phyloP scores from a whole-genome alignment of 2,329 filamentous ascomycete species.

The Fusarium pseudocircinatum region DNA sequence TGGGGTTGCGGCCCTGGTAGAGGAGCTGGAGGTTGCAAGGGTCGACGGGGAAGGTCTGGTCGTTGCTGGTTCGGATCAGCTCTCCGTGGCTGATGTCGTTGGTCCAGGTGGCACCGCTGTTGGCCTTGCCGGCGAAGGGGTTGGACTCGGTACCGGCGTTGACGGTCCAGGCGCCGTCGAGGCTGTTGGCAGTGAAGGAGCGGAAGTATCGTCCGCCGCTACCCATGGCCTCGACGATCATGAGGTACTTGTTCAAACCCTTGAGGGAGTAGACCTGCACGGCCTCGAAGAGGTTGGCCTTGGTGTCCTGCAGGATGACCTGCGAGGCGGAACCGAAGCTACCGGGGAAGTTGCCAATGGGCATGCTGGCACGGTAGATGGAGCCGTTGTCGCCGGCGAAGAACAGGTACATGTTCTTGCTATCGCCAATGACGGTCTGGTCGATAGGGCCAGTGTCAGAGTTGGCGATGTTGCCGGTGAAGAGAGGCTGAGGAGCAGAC shows the following conservation, averaged over 20 bases:
- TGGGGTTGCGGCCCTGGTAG: slow-evolving; percentile 65
- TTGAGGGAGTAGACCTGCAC: slow-evolving; percentile 71
- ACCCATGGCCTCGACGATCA: slow-evolving; percentile 73
- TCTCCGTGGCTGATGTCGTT: slow-evolving; percentile 75
- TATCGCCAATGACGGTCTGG: slow-evolving; percentile 71
- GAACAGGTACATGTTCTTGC: slow-evolving; percentile 72
- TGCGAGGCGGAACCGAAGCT: slow-evolving; percentile 55
- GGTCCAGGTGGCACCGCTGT: slow-evolving; percentile 71
- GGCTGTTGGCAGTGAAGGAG: slow-evolving; percentile 65
- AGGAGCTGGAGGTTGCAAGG: slow-evolving; percentile 72
- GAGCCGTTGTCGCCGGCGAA: slow-evolving; percentile 74
- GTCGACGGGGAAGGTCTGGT: slow-evolving; percentile 71
- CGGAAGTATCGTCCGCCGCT: slow-evolving; percentile 52
- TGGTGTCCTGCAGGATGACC: slow-evolving; percentile 54
- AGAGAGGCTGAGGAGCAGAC: slow-evolving; percentile 4
- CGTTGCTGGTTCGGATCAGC: slow-evolving; percentile 62
- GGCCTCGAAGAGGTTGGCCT: slow-evolving; percentile 70
- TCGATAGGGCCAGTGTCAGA: slow-evolving; percentile 61
- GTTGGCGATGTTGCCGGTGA: background rate
- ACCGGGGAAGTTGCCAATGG: slow-evolving; percentile 69
- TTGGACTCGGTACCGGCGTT: slow-evolving; percentile 63
- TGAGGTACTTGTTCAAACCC: slow-evolving; percentile 67
- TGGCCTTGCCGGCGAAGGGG: slow-evolving; percentile 75
- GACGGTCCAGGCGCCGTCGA: slow-evolving; percentile 66
- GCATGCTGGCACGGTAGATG: slow-evolving; percentile 72